A percentile compares a stretch with the other conserved stretches of the same genome.
These are phyloP conservation scores for Elongisporangium prolatum DNA, from an alignment of 352 stramenopile genomes.

Conservation along the genomic window DNA sequence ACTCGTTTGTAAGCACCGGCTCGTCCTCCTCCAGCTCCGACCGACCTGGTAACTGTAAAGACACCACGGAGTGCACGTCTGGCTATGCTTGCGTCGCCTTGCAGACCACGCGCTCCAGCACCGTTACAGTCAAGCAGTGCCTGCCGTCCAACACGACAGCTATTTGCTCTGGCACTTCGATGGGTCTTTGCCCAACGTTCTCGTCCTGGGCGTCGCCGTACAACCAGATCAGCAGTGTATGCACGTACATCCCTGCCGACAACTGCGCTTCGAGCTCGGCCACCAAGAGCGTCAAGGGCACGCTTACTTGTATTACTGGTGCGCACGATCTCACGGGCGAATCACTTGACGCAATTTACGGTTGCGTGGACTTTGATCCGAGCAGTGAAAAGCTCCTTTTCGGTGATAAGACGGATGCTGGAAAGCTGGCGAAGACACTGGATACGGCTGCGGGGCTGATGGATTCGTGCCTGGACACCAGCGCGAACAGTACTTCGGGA, in stretches of 20 bases:
- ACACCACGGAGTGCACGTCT: constrained; percentile 44
- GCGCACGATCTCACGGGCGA: constrained; percentile 34
- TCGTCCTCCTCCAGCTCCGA: constrained; percentile 8
- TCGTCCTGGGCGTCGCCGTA: constrained; percentile 59
- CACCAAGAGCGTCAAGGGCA: constrained; percentile 37
- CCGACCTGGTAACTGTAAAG: constrained; percentile 49
- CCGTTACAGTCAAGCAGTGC: constrained; percentile 69
- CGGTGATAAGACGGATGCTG: constrained; percentile 41
- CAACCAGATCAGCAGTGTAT: constrained; percentile 75
- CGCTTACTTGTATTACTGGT: constrained; percentile 49
- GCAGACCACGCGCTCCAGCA: constrained; percentile 53
- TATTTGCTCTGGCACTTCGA: constrained; percentile 59
- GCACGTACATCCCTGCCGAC: constrained; percentile 66
- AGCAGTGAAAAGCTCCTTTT: constrained; percentile 45
- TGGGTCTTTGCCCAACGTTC: constrained; percentile 65
- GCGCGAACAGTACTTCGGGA: constrained; percentile 36
- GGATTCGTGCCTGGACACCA: constrained; percentile 43
- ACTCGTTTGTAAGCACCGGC: constrained; percentile 7
- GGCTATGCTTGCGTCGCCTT: constrained; percentile 67
- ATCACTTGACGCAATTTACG: constrained; percentile 57
- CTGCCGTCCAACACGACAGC: constrained; percentile 52
- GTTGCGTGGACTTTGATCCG: constrained; percentile 65
- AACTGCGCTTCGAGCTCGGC: constrained; percentile 42
- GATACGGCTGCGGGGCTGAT: constrained; percentile 35
- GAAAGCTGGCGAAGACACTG: constrained; percentile 45